Conservation (phyloP, 352 stramenopile genomes). For the Aphanomyces cochlioides region DNA sequence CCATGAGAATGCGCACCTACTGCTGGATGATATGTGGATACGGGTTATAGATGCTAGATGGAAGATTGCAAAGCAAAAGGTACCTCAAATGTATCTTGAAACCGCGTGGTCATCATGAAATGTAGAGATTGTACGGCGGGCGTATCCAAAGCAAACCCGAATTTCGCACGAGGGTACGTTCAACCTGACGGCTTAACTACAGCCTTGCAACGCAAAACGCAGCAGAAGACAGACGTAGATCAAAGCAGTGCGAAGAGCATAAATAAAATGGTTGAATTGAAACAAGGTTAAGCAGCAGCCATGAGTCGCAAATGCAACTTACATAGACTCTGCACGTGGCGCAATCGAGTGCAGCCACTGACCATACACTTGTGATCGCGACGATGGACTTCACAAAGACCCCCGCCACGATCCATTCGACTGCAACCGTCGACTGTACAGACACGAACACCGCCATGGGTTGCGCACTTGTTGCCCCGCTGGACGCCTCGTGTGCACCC, state of each 20-base stretch:
- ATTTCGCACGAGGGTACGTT: neutral
- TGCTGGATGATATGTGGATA: no score
- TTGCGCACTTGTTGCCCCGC: constrained; percentile 80
- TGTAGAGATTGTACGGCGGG: no score
- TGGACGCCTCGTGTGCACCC: constrained; percentile 77
- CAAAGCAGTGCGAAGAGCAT: neutral
- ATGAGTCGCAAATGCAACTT: constrained; percentile 42
- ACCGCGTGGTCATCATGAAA: no score
- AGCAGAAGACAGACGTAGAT: neutral
- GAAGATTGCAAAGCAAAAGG: no score
- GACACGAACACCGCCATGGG: constrained; percentile 78
- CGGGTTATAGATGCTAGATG: no score
- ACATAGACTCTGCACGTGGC: constrained; percentile 84
- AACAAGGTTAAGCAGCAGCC: neutral
- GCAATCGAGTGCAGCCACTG: constrained; percentile 80
- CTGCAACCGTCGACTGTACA: constrained; percentile 80
- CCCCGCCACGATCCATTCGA: constrained; percentile 72
- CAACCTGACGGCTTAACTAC: neutral
- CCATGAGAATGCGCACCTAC: no score
- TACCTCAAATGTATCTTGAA: no score
- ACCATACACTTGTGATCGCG: constrained; percentile 76
- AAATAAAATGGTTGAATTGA: neutral
- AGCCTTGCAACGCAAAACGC: neutral
- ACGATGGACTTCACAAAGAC: constrained; percentile 80
- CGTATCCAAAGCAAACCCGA: neutral